These are phyloP conservation scores for Limonium bicolor DNA, from an alignment of 148 eudicot species.

Conservation along the genomic window DNA sequence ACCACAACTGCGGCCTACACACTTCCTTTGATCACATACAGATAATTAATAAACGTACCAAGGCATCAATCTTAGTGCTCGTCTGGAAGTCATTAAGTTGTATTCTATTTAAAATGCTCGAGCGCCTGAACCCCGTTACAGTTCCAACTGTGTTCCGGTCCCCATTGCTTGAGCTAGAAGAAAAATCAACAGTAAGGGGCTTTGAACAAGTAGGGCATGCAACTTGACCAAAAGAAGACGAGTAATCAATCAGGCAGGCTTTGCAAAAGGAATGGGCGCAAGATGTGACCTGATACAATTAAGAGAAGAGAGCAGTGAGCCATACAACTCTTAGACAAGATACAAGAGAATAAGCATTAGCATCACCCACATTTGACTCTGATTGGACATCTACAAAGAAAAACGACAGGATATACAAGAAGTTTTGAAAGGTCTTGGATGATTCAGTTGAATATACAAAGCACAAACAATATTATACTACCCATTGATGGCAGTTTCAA, in stretches of 20 bases:
- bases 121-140: slow-evolving; percentile 48
- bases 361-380: background rate
- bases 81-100: slow-evolving; percentile 74
- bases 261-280: slow-evolving; percentile 75
- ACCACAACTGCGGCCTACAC: no score
- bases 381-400: background rate
- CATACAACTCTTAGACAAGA: background rate
- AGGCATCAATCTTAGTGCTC: slow-evolving; percentile 92
- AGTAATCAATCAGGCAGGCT: slow-evolving; percentile 58
- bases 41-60: slow-evolving; percentile 37
- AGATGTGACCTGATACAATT: slow-evolving; percentile 35
- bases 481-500: no score
- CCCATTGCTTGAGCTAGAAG: slow-evolving; percentile 23
- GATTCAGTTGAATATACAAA: no score
- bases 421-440: no score
- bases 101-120: slow-evolving; percentile 83
- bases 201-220: slow-evolving; percentile 71
- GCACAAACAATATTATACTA: background rate
- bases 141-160: slow-evolving; percentile 37
- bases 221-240: slow-evolving; percentile 43
- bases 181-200: slow-evolving; percentile 88
- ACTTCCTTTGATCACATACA: no score
- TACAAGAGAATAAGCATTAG: background rate
- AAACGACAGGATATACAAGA: background rate
- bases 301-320: background rate